These are phyloP conservation scores for Akanthomyces dipterigenus DNA, from an alignment of 2,329 filamentous ascomycete species.

Conservation along the genomic window DNA sequence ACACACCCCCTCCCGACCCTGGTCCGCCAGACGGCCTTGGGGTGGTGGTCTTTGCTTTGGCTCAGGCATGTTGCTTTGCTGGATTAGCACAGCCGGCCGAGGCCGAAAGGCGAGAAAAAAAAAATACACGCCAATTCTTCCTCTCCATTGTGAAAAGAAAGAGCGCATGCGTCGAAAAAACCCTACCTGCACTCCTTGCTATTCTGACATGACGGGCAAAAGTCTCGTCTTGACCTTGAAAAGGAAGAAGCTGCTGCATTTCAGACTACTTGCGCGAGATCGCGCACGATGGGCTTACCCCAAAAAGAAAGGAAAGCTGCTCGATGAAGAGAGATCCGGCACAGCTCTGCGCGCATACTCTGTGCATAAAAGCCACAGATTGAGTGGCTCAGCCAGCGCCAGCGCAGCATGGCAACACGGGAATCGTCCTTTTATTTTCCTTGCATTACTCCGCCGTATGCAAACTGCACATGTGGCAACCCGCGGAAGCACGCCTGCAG, in stretches of 20 bases:
- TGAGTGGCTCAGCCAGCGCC: slow-evolving; percentile 1
- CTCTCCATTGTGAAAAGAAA: background rate
- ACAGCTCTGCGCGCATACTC: slow-evolving; percentile 2
- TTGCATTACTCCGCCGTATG: slow-evolving; percentile 10
- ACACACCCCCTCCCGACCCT: background rate
- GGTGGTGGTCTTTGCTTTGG: background rate
- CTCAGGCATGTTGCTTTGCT: background rate
- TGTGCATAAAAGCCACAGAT: slow-evolving; percentile 9
- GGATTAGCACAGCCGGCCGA: background rate
- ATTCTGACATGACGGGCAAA: background rate
- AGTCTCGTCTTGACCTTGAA: background rate
- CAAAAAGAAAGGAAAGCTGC: slow-evolving; percentile 3
- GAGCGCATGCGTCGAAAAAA: background rate
- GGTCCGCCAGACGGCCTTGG: background rate
- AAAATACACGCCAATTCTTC: background rate
- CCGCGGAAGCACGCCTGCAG: slow-evolving; percentile 11
- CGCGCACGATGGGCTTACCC: slow-evolving; percentile 2
- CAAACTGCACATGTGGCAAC: slow-evolving; percentile 12
- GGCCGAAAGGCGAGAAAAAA: background rate
- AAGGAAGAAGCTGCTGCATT: background rate
- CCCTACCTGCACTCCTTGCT: background rate
- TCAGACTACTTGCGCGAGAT: background rate
- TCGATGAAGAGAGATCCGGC: slow-evolving; percentile 9
- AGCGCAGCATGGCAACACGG: slow-evolving; percentile 1
- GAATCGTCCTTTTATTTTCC: background rate